Base-by-base conservation (phyloP, 2,329 filamentous ascomycete species). In the Calonectria hongkongensis region DNA sequence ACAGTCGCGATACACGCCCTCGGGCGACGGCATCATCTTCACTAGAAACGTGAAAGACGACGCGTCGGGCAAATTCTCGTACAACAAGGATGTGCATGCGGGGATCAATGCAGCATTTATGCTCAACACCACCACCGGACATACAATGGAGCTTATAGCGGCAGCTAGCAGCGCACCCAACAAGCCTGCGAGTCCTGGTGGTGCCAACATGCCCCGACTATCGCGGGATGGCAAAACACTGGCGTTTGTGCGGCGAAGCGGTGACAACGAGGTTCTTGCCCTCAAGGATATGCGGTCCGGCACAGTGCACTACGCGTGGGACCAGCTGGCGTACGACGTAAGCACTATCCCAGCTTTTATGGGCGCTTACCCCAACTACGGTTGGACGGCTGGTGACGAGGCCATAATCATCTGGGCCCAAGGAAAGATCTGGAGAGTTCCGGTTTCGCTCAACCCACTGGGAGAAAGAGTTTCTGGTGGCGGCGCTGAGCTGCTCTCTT, bases 281-380 rank as follows among this genome's bases (percentile, higher is more conserved):
- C 45, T 65, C 2, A 65, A 51, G 27, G 62, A 65, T 30, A 65
- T 65, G 45, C 21, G 45, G 7, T 50, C 62, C 6, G 62, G 62
- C 45, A 50, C 62, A 5, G 25, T 39, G 27, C 62, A 51, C 45
- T 51, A 48, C 21, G 43, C 16, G 5, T 65, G 62, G 62, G 45
- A 65, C n/a, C 27, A 25, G 10, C n/a, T 65, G 10, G 13, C 43
- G 10, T 65, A 65, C 16, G 62, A 65, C 15, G 8, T 65, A 3
- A 65, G 62, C 45, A 65, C 62, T 7, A 65, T 65, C 2, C 62
- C 62, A 16, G 62, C 62, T 4, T 65, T 65, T 18, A 65, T 65
- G 62, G 62, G 62, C 1, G 62, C 62, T 3, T 65, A 65, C 33
- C 62, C 62, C 3, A 65, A 65, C 18, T 65, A 65, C 36, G 62